Percentiles rank a stretch among this genome's conserved stretches.
phyloP scores from a whole-genome alignment of 1,284 basidiomycete genomes.

The Leucoagaricus sp. region DNA sequence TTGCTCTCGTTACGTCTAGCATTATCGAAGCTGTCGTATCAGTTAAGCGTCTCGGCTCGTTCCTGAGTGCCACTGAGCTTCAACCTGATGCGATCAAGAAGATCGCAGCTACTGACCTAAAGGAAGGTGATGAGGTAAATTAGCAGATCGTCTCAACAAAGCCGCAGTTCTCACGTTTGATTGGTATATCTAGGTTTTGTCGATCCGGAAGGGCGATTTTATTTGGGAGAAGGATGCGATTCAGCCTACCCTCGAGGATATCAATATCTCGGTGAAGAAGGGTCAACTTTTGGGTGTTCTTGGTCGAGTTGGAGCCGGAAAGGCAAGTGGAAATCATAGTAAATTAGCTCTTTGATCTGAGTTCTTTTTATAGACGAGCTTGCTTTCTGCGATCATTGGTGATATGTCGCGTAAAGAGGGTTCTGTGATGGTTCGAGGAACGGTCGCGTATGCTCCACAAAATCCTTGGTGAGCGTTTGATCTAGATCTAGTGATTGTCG shows the following conservation, averaged over 20 bases:
- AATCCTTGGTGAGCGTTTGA: conserved; percentile 71
- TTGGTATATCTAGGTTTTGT: conserved; percentile 50
- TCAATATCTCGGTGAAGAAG: conserved; percentile 76
- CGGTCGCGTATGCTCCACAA: conserved; percentile 88
- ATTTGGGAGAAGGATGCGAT: conserved; percentile 64
- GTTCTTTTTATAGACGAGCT: conserved; percentile 52
- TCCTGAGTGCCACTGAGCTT: conserved; percentile 81
- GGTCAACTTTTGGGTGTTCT: conserved; percentile 89
- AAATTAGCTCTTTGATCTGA: conserved; percentile 2
- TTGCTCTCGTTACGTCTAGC: conserved; percentile 72
- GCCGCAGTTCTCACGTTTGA: background rate
- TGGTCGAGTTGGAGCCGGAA: conserved; percentile 92
- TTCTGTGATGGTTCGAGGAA: conserved; percentile 69
- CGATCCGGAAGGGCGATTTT: conserved; percentile 77
- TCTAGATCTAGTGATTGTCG: background rate
- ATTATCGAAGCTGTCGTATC: conserved; percentile 89
- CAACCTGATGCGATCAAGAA: conserved; percentile 72
- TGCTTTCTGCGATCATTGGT: conserved; percentile 80
- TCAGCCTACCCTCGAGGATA: conserved; percentile 73
- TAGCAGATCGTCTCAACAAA: background rate
- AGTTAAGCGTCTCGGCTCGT: conserved; percentile 76
- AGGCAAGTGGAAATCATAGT: conserved; percentile 47
- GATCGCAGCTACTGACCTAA: conserved; percentile 43
- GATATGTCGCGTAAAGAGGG: conserved; percentile 87
- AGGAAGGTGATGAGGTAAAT: conserved; percentile 62